phyloP scores from a whole-genome alignment of 1,284 basidiomycete genomes.

The Polyporus tsugae region DNA sequence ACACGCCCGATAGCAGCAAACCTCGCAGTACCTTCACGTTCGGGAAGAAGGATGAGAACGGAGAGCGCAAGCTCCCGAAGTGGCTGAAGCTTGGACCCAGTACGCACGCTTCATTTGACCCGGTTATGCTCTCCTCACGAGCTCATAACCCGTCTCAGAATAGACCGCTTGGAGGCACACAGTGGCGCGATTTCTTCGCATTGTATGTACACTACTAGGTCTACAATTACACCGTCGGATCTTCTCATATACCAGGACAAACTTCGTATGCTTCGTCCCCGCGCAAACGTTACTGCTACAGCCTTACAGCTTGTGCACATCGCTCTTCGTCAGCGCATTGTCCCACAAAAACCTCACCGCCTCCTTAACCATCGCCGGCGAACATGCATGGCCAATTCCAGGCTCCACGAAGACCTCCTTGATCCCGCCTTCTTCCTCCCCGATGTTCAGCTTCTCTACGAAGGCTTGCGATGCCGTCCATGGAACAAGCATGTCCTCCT shows the following conservation, averaged over 20 bases:
- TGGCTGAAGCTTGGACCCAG: conserved; percentile 68
- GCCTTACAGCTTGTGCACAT: neutral
- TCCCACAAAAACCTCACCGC: conserved; percentile 53
- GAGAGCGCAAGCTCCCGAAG: conserved; percentile 74
- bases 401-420: conserved; percentile 59
- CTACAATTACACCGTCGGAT: neutral
- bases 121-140: no score
- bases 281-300: neutral
- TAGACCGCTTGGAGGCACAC: neutral
- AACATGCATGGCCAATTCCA: conserved; percentile 60
- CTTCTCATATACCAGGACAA: conserved; percentile 5
- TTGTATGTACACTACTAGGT: conserved; percentile 12
- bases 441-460: conserved; percentile 59
- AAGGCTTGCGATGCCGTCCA: conserved; percentile 60
- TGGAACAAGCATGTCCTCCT: conserved; percentile 62
- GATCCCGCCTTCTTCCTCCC: conserved; percentile 46
- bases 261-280: neutral
- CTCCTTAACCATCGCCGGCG: conserved; percentile 58
- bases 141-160: conserved; percentile 9
- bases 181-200: neutral
- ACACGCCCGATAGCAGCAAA: conserved; percentile 37
- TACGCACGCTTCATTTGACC: conserved; percentile 21
- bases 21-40: conserved; percentile 21
- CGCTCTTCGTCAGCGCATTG: conserved; percentile 26
- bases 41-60: conserved; percentile 22